These are phyloP conservation scores for Fusarium sp. DNA, from an alignment of 2,329 filamentous ascomycete species.

Conservation along the genomic window DNA sequence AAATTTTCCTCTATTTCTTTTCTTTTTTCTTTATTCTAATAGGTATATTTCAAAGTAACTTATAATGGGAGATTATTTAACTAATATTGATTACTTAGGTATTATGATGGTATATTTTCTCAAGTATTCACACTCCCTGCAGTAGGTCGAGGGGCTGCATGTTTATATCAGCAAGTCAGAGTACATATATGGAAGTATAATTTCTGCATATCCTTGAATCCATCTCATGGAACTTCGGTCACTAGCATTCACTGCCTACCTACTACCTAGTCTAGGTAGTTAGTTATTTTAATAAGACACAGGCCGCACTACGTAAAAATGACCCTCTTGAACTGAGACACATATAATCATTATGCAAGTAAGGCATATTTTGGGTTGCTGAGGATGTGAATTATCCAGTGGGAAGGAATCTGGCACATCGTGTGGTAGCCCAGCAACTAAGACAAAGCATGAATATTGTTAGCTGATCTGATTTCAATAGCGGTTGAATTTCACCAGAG, in stretches of 20 bases:
- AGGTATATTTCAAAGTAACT: too few species aligned
- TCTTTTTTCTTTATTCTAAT: too few species aligned
- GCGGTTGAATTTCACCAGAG: neutral
- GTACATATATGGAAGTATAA: neutral
- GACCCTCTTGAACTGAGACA: neutral
- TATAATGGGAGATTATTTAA: too few species aligned
- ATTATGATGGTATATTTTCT: too few species aligned
- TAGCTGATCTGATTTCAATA: neutral
- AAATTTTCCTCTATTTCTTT: too few species aligned
- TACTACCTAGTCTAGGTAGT: too few species aligned
- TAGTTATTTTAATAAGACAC: too few species aligned
- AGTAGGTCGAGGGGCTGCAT: neutral
- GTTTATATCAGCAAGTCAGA: neutral
- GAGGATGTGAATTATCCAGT: neutral
- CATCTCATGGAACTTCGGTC: neutral
- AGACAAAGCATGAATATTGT: neutral
- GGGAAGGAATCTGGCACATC: neutral
- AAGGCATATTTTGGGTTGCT: too few species aligned
- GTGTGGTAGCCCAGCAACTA: neutral
- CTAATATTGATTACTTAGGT: too few species aligned
- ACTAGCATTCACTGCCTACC: neutral
- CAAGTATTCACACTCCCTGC: too few species aligned
- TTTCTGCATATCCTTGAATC: neutral
- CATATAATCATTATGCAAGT: too few species aligned
- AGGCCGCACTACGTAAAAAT: too few species aligned